phyloP scores from a whole-genome alignment of 352 stramenopile genomes.

The Phytophthora chlamydospora region DNA sequence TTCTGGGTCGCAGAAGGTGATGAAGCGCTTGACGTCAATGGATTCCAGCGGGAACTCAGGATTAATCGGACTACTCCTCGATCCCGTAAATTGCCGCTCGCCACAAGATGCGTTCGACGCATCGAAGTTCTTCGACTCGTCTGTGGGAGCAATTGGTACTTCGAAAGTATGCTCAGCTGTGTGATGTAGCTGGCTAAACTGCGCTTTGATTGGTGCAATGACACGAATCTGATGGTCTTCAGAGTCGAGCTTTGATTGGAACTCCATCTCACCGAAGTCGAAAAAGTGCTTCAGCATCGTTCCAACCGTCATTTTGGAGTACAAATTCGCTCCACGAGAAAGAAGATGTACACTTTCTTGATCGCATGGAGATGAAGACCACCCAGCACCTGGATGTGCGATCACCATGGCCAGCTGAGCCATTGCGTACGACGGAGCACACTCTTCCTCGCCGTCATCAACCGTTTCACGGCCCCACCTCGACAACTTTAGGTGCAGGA shows the following conservation, averaged over 20 bases:
- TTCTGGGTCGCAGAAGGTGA: slow-evolving; percentile 81
- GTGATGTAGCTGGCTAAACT: slow-evolving; percentile 69
- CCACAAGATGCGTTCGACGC: slow-evolving; percentile 85
- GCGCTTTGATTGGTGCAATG: slow-evolving; percentile 61
- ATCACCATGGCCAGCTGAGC: slow-evolving; percentile 79
- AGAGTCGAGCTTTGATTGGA: slow-evolving; percentile 62
- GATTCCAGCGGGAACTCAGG: slow-evolving; percentile 76
- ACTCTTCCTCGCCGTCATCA: slow-evolving; percentile 85
- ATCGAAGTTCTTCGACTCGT: slow-evolving; percentile 46
- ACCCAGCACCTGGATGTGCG: slow-evolving; percentile 54
- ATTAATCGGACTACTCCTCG: slow-evolving; percentile 48
- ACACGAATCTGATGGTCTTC: slow-evolving; percentile 57
- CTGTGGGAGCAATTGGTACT: slow-evolving; percentile 22
- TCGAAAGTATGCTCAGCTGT: slow-evolving; percentile 40
- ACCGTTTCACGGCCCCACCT: slow-evolving; percentile 86
- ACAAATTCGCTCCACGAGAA: slow-evolving; percentile 79
- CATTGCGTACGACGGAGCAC: slow-evolving; percentile 72
- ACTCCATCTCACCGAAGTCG: slow-evolving; percentile 72
- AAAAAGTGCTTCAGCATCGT: slow-evolving; percentile 88
- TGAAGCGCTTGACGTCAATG: slow-evolving; percentile 70
- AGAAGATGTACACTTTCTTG: slow-evolving; percentile 72
- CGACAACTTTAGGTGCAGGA: slow-evolving; percentile 85
- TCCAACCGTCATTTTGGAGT: slow-evolving; percentile 80
- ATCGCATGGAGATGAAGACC: slow-evolving; percentile 71
- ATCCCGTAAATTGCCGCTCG: slow-evolving; percentile 44